Evolutionary conservation across 2,329 filamentous ascomycete genomes (phyloP), one percentile per base, ranked within the genome.

Genomic region (Ceratocystis eucalypticola): DNA sequence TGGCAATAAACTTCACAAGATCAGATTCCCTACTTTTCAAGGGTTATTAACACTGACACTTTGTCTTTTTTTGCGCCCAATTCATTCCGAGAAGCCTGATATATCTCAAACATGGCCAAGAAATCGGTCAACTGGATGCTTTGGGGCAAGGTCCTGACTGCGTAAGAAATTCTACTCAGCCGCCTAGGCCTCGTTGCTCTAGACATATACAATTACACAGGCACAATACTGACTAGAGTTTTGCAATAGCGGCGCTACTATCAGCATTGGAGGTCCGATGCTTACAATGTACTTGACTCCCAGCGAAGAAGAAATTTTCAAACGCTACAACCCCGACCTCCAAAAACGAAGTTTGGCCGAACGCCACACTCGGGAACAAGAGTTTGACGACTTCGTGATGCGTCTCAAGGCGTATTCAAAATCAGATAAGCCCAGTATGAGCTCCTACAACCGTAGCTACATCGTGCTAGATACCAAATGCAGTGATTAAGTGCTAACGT

Each of bases 261-360:
- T 94, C 71, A 87, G 85, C 72, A 81, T 96, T 68, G 94, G 94
- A 64, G 94, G 94, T 2, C 94, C 94, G 28, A 87, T 88, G 17
- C 78, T 97, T 65, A 88, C 93, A 55, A 84, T 87, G 77, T 96
- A 86, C 75, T 78, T 95, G 61, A 83, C 83, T 59, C 94, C 94
- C 1, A 88, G 88, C 12, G 91, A 96, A 71, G 94, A 96, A 76
- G 91, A 97, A 77, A 82, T 99, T 53, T 91, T 95, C 80, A 81
- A 90, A 78, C 85, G 82, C 76, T 97, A 97, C 79, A 97, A 93
- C 75, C 93, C 93, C 0, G 94, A 97, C 44, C 82, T 99, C n/a
- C 89, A 94, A 74, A 89, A 89, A 75, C 84, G 88, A 73, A 91
- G 89, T 69, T 78, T 96, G n/a, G 91, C 92, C 75, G 84, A 86